Percentiles rank a stretch among this genome's conserved stretches.
Conservation (phyloP, 371 early-diverging fungal genomes). For the Mortierella sp. region DNA sequence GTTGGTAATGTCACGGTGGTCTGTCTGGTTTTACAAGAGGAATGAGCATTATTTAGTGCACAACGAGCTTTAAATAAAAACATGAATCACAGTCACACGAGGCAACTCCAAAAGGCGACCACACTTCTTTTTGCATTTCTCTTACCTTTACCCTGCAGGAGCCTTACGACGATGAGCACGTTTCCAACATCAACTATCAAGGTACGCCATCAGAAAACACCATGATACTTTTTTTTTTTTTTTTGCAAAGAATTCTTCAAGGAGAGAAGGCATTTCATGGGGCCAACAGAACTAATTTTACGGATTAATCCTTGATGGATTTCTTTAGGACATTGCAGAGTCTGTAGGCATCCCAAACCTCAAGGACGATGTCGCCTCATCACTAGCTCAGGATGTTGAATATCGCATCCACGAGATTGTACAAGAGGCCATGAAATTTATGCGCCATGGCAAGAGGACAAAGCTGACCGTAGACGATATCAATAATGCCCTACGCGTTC, state of each 20-base stretch:
- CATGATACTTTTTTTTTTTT: neutral
- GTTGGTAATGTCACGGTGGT: neutral
- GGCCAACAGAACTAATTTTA: neutral
- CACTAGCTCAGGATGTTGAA: slow-evolving; percentile 97
- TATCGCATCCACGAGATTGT: slow-evolving; percentile 97
- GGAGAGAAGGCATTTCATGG: neutral
- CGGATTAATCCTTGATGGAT: slow-evolving; percentile 3
- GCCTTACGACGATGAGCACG: slow-evolving; percentile 41
- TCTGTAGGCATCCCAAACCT: slow-evolving; percentile 92
- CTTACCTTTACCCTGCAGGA: neutral
- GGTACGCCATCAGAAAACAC: slow-evolving; percentile 19
- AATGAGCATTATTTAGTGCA: neutral
- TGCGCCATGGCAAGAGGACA: slow-evolving; percentile 95
- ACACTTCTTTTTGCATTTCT: neutral
- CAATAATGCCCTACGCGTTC: slow-evolving; percentile 94
- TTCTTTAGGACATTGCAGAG: slow-evolving; percentile 85
- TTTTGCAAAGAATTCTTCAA: neutral
- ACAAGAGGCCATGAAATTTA: slow-evolving; percentile 98
- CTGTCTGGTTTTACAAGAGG: neutral
- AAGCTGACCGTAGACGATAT: slow-evolving; percentile 94
- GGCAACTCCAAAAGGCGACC: no score
- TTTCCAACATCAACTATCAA: slow-evolving; percentile 57
- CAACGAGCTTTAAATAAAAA: neutral
- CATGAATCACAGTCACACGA: slow-evolving; percentile 18
- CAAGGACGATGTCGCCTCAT: slow-evolving; percentile 91